These are phyloP conservation scores for Plasmodium coatneyi DNA, from an alignment of 169 alveolate species.

Conservation along the genomic window DNA sequence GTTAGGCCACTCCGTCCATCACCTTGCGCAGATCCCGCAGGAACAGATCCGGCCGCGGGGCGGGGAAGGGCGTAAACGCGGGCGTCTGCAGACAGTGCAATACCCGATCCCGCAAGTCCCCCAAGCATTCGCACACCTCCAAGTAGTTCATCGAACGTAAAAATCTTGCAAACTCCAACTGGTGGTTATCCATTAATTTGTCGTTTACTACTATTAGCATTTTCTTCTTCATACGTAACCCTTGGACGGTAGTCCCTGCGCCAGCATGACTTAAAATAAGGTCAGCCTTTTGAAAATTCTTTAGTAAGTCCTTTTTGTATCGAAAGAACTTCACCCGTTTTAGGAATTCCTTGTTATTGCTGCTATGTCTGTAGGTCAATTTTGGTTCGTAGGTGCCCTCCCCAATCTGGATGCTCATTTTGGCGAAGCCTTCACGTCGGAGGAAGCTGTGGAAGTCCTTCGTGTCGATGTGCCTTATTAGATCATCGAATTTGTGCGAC, in stretches of 20 bases:
- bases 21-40: conserved; percentile 9
- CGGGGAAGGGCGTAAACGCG: conserved; percentile 49
- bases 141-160: conserved; percentile 61
- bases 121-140: conserved; percentile 54
- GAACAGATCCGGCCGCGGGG: conserved; percentile 16
- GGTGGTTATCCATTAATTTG: conserved; percentile 87
- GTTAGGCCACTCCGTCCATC: neutral
- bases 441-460: conserved; percentile 44
- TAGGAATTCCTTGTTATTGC: neutral
- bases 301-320: conserved; percentile 77
- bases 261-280: conserved; percentile 90
- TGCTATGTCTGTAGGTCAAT: conserved; percentile 6
- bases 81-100: conserved; percentile 59
- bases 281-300: conserved; percentile 77
- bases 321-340: conserved; percentile 49
- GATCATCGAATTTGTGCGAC: conserved; percentile 49
- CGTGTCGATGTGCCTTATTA: conserved; percentile 26
- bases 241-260: conserved; percentile 89
- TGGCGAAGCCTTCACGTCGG: conserved; percentile 8
- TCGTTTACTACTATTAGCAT: conserved; percentile 87
- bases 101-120: conserved; percentile 21
- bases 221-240: conserved; percentile 82
- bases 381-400: conserved; percentile 37
- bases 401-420: conserved; percentile 52
- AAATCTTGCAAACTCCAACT: conserved; percentile 82